Conservation (phyloP, 1,139 yeast species). For the Suhomyces yuchorum region DNA sequence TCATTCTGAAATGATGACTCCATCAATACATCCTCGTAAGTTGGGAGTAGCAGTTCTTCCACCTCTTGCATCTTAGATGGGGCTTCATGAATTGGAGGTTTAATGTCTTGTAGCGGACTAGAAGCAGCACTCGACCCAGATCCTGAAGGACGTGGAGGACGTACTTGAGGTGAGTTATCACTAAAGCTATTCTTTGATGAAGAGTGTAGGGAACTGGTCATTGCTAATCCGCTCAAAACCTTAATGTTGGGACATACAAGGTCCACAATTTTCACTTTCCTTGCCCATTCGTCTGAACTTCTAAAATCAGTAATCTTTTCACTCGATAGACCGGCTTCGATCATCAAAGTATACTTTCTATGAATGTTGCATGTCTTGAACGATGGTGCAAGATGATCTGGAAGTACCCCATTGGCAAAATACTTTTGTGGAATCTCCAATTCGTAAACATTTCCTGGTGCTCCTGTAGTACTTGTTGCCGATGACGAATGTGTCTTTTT, state of each 20-base stretch:
- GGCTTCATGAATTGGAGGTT: not conserved
- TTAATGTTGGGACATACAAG: slow-evolving; percentile 40
- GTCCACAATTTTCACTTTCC: slow-evolving; percentile 33
- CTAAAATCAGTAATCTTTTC: slow-evolving; percentile 28
- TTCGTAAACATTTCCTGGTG: slow-evolving; percentile 35
- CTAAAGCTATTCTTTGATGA: slow-evolving; percentile 12
- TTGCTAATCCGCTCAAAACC: slow-evolving; percentile 45
- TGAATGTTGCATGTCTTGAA: slow-evolving; percentile 61
- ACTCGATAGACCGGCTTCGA: slow-evolving; percentile 49
- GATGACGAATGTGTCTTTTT: slow-evolving; percentile 30
- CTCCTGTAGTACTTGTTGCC: slow-evolving; percentile 23
- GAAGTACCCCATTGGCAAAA: slow-evolving; percentile 46
- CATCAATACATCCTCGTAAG: slow-evolving; percentile 17
- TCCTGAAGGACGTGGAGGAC: slow-evolving; percentile 3
- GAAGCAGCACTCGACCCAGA: not conserved
- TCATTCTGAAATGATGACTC: slow-evolving; percentile 17
- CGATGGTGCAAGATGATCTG: slow-evolving; percentile 54
- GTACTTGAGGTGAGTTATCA: not conserved
- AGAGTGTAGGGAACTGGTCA: slow-evolving; percentile 20
- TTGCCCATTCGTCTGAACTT: slow-evolving; percentile 21
- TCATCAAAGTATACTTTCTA: slow-evolving; percentile 46
- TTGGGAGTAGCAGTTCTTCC: slow-evolving; percentile 11
- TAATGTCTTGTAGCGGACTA: not conserved
- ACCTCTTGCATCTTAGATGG: not conserved
- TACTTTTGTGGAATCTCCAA: slow-evolving; percentile 48